Evolutionary conservation across 306 rosid species (phyloP).

Genomic region (Citrullus mucosospermus): DNA sequence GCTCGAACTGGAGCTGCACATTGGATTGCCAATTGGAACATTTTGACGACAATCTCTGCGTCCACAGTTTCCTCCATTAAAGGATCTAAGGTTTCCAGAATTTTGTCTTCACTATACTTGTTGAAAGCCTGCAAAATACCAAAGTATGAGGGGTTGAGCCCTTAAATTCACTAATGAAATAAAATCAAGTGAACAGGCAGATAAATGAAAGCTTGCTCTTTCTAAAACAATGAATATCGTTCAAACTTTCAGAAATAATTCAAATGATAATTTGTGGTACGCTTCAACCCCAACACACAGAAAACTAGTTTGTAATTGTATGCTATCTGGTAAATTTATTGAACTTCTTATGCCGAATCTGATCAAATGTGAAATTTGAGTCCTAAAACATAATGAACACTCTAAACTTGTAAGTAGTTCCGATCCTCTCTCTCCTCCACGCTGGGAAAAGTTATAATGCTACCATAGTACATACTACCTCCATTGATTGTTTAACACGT

Average conservation of each 20-base stretch:
- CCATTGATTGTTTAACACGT: too few relatives aligned
- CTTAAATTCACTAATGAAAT: background rate
- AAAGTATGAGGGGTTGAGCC: background rate
- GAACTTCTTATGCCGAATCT: background rate
- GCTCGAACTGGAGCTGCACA: conserved; percentile 78
- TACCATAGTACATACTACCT: too few relatives aligned
- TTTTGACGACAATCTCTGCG: conserved; percentile 37
- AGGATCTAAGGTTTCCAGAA: conserved; percentile 55
- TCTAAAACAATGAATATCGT: background rate
- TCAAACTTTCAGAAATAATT: background rate
- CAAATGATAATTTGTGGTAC: background rate
- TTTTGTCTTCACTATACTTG: conserved; percentile 42
- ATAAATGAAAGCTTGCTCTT: background rate
- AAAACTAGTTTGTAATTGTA: background rate
- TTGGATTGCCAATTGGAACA: conserved; percentile 61
- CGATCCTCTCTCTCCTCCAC: background rate
- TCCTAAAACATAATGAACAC: background rate
- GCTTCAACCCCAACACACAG: background rate
- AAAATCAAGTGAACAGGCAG: background rate
- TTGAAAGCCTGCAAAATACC: conserved; percentile 54
- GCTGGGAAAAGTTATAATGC: too few relatives aligned
- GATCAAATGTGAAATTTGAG: background rate
- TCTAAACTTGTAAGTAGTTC: background rate
- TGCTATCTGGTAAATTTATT: background rate
- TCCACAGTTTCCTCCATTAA: conserved; percentile 56